A percentile compares a stretch with the other conserved stretches of the same genome.
Conservation (phyloP, 495 filamentous ascomycete genomes). For the Lophiostoma macrostomum region DNA sequence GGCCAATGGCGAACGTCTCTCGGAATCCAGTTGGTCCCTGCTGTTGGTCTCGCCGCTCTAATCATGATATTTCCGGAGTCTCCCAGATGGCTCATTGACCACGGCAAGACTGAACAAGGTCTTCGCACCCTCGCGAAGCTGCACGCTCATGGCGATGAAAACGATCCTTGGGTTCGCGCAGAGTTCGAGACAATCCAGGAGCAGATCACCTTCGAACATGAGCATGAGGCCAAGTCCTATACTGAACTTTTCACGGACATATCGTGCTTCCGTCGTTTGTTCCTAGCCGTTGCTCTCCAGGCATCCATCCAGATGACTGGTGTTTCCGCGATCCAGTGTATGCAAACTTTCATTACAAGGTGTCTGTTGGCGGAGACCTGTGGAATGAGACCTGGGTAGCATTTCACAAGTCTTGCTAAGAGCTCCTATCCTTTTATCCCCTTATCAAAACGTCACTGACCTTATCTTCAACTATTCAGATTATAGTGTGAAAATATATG, state of each 20-base stretch:
- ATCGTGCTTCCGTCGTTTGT: constrained; percentile 64
- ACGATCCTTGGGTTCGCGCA: constrained; percentile 60
- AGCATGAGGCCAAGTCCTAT: constrained; percentile 68
- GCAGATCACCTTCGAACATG: constrained; percentile 53
- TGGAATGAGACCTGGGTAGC: no score
- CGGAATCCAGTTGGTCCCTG: constrained; percentile 58
- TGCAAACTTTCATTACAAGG: no score
- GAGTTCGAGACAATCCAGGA: constrained; percentile 68
- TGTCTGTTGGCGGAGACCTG: no score
- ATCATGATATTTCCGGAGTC: constrained; percentile 60
- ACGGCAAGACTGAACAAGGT: constrained; percentile 51
- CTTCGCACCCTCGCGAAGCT: constrained; percentile 57
- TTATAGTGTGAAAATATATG: constrained; percentile 61
- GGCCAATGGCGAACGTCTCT: constrained; percentile 57
- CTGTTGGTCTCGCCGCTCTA: constrained; percentile 51
- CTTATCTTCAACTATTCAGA: no score
- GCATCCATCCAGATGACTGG: constrained; percentile 72
- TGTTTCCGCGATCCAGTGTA: constrained; percentile 65
- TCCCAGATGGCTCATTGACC: constrained; percentile 59
- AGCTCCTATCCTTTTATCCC: no score
- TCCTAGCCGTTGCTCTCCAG: constrained; percentile 65
- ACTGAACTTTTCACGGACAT: constrained; percentile 61
- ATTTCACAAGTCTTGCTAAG: no score
- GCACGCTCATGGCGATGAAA: constrained; percentile 55
- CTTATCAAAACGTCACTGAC: no score